Base-by-base conservation (phyloP, 495 filamentous ascomycete genomes). In the Peziza echinospora region DNA sequence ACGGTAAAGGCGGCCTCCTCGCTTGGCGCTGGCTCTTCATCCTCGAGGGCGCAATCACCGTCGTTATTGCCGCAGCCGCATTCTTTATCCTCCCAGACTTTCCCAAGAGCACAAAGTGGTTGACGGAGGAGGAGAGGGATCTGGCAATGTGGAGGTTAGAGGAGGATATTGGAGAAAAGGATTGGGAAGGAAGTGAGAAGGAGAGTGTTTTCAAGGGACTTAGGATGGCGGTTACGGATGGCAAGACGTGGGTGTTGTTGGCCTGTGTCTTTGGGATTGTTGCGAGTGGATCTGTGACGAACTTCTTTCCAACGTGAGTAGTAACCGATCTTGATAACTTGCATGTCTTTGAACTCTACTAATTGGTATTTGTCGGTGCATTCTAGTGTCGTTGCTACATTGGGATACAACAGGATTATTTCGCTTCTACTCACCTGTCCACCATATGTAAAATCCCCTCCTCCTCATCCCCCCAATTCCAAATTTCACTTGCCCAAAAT, bases 21-120 rank as follows among this genome's bases (percentile, higher is more conserved):
- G 78, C 66, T 9, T 83, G 80, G 79, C 62, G 78, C 24, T 84
- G 79, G 79, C 60, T 84, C 9, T 84, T 82, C 59, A 78, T 84
- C 37, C 64, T 82, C 24, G 78, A 82, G 53, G 78, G 79, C 10
- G 63, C 72, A 5, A 73, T 71, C 1, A 76, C 73, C 0, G 72
- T 57, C 40, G 26, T 53, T 37, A 49, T 53, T 11, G 54, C 54
- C 1, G 21, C 42, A 13, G 41, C 28, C n/a, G 54, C 54, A 37
- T 76, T 67, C 66, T 76, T 75, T 47, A 61, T 80, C 45, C 58
- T 81, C 10, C 74, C 76, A 0, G 76, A 81, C 49, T 81, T 72
- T 48, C 77, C 78, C 0, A 73, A 79, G 53, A 67, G 67, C 1
- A 66, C 69, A 1, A 50, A 51, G 6, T 78, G 71, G 66, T 62